A percentile compares a stretch with the other conserved stretches of the same genome.
Evolutionary conservation across 2,329 filamentous ascomycete genomes (phyloP).

Genomic region (Microsporum canis): DNA sequence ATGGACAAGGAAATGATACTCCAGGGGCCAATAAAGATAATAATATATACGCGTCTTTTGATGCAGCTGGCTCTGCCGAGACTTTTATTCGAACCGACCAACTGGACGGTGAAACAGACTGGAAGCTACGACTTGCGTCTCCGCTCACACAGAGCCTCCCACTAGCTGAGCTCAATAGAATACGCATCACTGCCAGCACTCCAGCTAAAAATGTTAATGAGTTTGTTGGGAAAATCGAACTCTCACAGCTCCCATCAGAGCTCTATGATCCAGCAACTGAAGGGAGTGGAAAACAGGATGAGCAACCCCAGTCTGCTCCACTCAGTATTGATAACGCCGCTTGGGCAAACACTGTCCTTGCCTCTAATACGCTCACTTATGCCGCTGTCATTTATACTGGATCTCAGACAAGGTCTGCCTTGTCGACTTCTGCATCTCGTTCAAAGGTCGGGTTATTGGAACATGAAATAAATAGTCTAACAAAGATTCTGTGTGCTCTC

Average conservation of each 20-base stretch:
- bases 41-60: constrained; percentile 24
- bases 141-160: constrained; percentile 71
- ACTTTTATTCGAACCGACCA: constrained; percentile 97
- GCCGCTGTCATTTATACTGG: constrained; percentile 92
- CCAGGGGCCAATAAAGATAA: background rate
- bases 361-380: constrained; percentile 77
- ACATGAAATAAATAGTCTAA: constrained; percentile 92
- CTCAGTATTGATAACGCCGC: constrained; percentile 94
- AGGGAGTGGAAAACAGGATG: constrained; percentile 10
- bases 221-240: constrained; percentile 78
- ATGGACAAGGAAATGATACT: background rate
- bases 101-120: constrained; percentile 94
- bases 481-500: constrained; percentile 85
- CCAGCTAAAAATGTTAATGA: constrained; percentile 92
- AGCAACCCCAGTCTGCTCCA: constrained; percentile 48
- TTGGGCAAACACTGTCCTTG: constrained; percentile 96
- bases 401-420: constrained; percentile 79
- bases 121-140: constrained; percentile 87
- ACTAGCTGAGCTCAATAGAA: constrained; percentile 54
- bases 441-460: constrained; percentile 92
- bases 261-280: constrained; percentile 37
- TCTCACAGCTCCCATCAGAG: constrained; percentile 46
- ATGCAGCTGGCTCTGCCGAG: constrained; percentile 49
- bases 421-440: constrained; percentile 82
- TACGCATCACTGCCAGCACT: constrained; percentile 69